A percentile compares a stretch with the other conserved stretches of the same genome.
Evolutionary conservation across 345 rosid species (phyloP).

Genomic region (Moricandia moricandioides): DNA sequence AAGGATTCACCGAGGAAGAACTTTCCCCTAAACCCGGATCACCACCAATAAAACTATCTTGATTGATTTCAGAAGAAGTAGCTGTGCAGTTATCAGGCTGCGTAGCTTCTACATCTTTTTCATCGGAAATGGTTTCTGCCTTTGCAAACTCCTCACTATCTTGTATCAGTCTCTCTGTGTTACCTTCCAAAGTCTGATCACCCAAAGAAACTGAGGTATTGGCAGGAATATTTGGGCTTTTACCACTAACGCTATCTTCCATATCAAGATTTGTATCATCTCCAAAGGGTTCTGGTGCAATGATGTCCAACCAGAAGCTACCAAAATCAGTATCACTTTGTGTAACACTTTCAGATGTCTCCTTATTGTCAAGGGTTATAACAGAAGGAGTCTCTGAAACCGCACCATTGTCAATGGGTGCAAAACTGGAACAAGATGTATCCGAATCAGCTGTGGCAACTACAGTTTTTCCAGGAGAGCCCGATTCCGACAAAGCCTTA

Average conservation of each 20-base stretch:
- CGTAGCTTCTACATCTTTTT: constrained; percentile 34
- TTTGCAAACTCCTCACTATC: constrained; percentile 22
- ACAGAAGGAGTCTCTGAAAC: constrained; percentile 24
- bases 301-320: constrained; percentile 37
- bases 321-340: constrained; percentile 23
- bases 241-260: constrained; percentile 5
- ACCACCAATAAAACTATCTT: constrained; percentile 21
- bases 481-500: constrained; percentile 34
- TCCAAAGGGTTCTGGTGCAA: constrained; percentile 28
- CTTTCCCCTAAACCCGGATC: constrained; percentile 41
- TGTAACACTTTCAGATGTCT: constrained; percentile 16
- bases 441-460: constrained; percentile 15
- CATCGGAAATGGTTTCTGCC: constrained; percentile 41
- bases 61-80: neutral
- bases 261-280: constrained; percentile 16
- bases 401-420: constrained; percentile 10
- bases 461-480: constrained; percentile 15
- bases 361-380: constrained; percentile 11
- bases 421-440: constrained; percentile 12
- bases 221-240: constrained; percentile 30
- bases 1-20: constrained; percentile 53
- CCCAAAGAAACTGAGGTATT: constrained; percentile 33
- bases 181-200: constrained; percentile 38
- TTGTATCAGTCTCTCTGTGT: constrained; percentile 22
- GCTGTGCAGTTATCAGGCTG: constrained; percentile 37